A percentile compares a stretch with the other conserved stretches of the same genome.
Evolutionary conservation across 2,329 filamentous ascomycete genomes (phyloP).

Genomic region (Rutstroemia sp.): DNA sequence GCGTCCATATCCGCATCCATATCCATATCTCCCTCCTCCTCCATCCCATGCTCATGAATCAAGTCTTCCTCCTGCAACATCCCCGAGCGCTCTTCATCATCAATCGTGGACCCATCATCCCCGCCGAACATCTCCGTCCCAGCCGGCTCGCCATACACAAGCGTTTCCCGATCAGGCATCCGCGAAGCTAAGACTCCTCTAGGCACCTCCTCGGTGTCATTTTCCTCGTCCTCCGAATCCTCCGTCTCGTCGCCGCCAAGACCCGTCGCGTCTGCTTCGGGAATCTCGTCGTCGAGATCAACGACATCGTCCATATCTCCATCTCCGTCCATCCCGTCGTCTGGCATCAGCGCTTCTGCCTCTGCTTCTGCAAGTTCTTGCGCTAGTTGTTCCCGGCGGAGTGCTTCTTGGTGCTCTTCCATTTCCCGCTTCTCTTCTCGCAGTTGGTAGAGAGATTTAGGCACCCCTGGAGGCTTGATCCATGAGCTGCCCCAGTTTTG

Average conservation of each 20-base stretch:
- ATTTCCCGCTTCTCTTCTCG: conserved; percentile 84
- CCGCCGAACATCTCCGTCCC: conserved; percentile 38
- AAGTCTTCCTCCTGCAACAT: conserved; percentile 59
- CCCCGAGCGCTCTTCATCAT: conserved; percentile 48
- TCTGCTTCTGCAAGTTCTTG: conserved; percentile 67
- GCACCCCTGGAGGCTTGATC: conserved; percentile 81
- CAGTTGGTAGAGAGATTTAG: conserved; percentile 84
- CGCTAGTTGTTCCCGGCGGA: conserved; percentile 62
- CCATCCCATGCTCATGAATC: conserved; percentile 28
- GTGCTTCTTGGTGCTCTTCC: conserved; percentile 72
- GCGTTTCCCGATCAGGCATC: conserved; percentile 50
- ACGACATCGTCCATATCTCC: conserved; percentile 40
- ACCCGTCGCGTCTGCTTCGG: conserved; percentile 44
- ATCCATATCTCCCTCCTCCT: conserved; percentile 29
- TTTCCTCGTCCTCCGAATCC: conserved; percentile 34
- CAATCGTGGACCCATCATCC: conserved; percentile 42
- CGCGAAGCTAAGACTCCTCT: conserved; percentile 31
- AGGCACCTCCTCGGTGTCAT: conserved; percentile 29
- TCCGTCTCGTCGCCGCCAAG: conserved; percentile 31
- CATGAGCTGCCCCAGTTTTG: conserved; percentile 82
- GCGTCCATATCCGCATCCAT: conserved; percentile 61
- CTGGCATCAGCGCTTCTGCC: conserved; percentile 30
- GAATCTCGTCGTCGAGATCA: conserved; percentile 68
- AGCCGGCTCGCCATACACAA: conserved; percentile 42
- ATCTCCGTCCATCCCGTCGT: conserved; percentile 28